Evolutionary conservation across 768 basidiomycete species (phyloP), one percentile per base, ranked within the genome.

Genomic region (Paxillus ammoniavirescens): DNA sequence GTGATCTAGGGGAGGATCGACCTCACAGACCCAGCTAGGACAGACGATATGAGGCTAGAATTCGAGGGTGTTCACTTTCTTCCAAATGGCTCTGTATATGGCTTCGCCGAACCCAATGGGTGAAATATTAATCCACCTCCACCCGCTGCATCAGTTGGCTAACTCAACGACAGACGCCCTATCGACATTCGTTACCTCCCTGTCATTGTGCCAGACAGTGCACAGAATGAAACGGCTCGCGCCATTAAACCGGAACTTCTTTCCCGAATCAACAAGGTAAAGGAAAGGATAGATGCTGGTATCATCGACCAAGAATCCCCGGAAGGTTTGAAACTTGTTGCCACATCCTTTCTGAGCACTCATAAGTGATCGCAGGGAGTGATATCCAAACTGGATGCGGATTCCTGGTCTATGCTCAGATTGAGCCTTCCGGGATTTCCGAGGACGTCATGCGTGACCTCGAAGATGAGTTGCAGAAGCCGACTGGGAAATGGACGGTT

Each of bases 31-130:
- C 61, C 73, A 7, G 65, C 67, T n/a, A 77, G 68, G 4, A 67
- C 73, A 0, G 83, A 83, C 43, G 84, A 87, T 45, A 66, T 90
- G 41, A 75, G 80, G 33, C 70, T 91, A 2, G 87, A 91, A 55
- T 84, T 93, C 56, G 85, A 87, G 64, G 91, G 87, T 1, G 74
- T 92, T 21, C 90, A 92, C 67, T 85, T 91, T 63, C 60, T 88
- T 10, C 66, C 76, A 23, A 87, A 87, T 51, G 91, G 91, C 0
- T 79, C 87, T 0, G 79, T 93, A n/a, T 89, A 84, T 61, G 91
- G 87, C 2, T 76, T 89, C 47, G 87, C 85, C 15, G 79, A 82
- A 58, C 79, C 84, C 4, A 62, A 66, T 15, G 84, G 83, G 90
- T 91, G 57, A 57, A 77, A 60, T 28, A 30, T 21, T 47, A 55